A percentile compares a stretch with the other conserved stretches of the same genome.
These are phyloP conservation scores for Myxozyma mucilagina DNA, from an alignment of 805 yeast species.

Conservation along the genomic window DNA sequence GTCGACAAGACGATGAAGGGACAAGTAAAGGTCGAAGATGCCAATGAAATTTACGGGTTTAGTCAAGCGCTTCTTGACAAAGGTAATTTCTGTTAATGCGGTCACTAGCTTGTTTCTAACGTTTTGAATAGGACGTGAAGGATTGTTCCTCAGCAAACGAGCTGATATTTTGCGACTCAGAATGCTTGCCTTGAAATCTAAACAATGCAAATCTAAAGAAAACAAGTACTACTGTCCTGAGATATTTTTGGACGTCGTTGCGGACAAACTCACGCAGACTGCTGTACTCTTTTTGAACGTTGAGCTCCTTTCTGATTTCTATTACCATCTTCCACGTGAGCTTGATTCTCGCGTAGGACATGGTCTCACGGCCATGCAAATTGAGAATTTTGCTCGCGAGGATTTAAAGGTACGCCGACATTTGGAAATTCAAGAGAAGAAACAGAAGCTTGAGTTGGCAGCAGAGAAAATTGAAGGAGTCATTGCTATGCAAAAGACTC, in stretches of 20 bases:
- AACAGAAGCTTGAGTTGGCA: constrained; percentile 83
- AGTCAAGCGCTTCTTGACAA: constrained; percentile 69
- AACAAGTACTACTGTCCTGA: constrained; percentile 94
- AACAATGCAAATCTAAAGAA: constrained; percentile 72
- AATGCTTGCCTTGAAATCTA: constrained; percentile 69
- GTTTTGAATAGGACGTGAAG: constrained; percentile 57
- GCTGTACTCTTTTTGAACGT: constrained; percentile 92
- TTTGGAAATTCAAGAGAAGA: constrained; percentile 89
- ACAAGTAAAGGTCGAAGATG: constrained; percentile 35
- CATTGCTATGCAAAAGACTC: constrained; percentile 58
- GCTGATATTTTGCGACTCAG: constrained; percentile 69
- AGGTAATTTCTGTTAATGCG: constrained; percentile 41
- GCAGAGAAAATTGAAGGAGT: constrained; percentile 80
- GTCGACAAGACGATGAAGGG: constrained; percentile 38
- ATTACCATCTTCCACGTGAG: constrained; percentile 93
- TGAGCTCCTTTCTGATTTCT: constrained; percentile 89
- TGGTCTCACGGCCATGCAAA: constrained; percentile 67
- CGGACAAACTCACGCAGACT: constrained; percentile 87
- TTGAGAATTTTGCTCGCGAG: constrained; percentile 89
- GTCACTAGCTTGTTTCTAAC: background rate
- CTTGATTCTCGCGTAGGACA: constrained; percentile 72
- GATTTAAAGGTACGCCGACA: constrained; percentile 89
- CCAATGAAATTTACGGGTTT: constrained; percentile 80
- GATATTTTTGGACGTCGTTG: constrained; percentile 85
- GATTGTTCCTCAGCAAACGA: constrained; percentile 75